A percentile compares a stretch with the other conserved stretches of the same genome.
phyloP scores from a whole-genome alignment of 257 asterid genomes.

The Agastache rugosa region DNA sequence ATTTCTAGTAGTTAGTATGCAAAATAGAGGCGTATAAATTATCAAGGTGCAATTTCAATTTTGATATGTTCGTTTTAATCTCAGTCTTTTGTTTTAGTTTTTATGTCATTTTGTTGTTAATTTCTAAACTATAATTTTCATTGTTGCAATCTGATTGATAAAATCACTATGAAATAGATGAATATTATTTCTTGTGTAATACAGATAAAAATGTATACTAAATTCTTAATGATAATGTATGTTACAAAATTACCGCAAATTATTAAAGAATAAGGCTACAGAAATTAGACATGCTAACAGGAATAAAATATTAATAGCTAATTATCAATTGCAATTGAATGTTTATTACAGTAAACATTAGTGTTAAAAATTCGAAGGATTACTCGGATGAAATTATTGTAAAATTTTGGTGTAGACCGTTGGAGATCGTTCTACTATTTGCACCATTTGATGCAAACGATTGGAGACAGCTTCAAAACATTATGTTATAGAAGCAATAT shows the following conservation, averaged over 20 bases:
- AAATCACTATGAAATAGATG: background rate
- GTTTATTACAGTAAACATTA: background rate
- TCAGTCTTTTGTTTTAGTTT: background rate
- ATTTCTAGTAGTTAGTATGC: background rate
- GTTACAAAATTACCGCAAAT: background rate
- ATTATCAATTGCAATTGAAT: background rate
- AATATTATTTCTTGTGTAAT: background rate
- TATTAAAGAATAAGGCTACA: background rate
- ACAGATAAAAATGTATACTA: background rate
- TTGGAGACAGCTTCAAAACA: background rate
- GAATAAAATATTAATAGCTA: background rate
- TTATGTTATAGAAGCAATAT: background rate
- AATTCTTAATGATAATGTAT: background rate
- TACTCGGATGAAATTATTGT: background rate
- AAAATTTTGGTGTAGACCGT: background rate
- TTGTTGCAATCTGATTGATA: background rate
- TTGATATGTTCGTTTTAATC: background rate
- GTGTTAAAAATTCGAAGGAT: background rate
- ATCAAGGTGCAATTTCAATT: background rate
- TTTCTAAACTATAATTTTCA: background rate
- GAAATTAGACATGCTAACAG: background rate
- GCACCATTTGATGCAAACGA: background rate
- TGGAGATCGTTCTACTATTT: background rate
- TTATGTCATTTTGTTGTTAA: background rate
- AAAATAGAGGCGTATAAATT: background rate